Base-by-base conservation (phyloP, 202 grass and related monocot species). In the Schoenoplectus triqueter region DNA sequence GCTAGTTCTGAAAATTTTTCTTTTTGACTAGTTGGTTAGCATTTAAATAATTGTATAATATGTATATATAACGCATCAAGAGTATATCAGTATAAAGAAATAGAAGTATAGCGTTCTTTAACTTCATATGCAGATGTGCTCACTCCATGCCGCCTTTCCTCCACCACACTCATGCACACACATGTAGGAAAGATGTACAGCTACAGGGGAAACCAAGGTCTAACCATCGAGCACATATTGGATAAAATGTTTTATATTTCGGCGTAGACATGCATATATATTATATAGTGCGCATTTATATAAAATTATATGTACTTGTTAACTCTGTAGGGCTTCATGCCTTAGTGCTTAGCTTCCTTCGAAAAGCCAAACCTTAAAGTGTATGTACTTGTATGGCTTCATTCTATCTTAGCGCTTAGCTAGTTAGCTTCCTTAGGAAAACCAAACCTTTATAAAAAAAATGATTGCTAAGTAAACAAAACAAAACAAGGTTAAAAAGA, bases 401-500 rank as follows among this genome's bases (percentile, higher is more conserved):
- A 31, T 31, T 31, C 31, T 31, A 31, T 31, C 31, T 31, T 31
- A 31, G 31, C 31, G 31, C 31, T 31, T 31, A 31, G 31, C 31
- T 31, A 31, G 31, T 31, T 31, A 31, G 31, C 31, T 31, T 31
- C 31, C 31, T 31, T 31, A 31, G 31, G 31, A 31, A 31, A 31
- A 31, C 31, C 31, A 31, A 31, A 31, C 31, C 31, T 31, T 31
- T 31, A 31, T 31, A 31, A 31, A 31, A 31, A 66, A 42, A 68
- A 0, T 42, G 10, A 68, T 3, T 20, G 9, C 31, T 6, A 68
- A 68, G 11, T 10, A 68, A 68, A 10, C 10, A 68, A 68, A 68
- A 68, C 31, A 68, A 0, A 42, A 68, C 65, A 68, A 67, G 65
- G 10, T 68, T 14, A 68, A 68, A 68, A 68, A 11, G 65, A 68